A percentile compares a stretch with the other conserved stretches of the same genome.
These are phyloP conservation scores for Beauveria sp. DNA, from an alignment of 2,329 filamentous ascomycete species.

Conservation along the genomic window DNA sequence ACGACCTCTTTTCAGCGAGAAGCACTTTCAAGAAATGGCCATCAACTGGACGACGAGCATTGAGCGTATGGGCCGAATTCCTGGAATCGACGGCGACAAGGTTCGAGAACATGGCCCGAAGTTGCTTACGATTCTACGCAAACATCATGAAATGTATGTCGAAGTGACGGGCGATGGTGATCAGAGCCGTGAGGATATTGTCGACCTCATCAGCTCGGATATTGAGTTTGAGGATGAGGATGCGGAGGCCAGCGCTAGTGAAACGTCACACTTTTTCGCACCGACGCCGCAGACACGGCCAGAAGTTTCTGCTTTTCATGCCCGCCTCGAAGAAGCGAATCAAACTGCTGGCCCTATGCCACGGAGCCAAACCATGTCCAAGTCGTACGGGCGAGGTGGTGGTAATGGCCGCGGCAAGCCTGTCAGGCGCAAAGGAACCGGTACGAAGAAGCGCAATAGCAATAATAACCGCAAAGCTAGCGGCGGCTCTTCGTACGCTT, in stretches of 20 bases:
- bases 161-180: conserved; percentile 38
- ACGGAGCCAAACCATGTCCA: conserved; percentile 18
- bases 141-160: conserved; percentile 37
- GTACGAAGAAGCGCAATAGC: conserved; percentile 18
- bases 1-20: conserved; percentile 58
- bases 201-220: conserved; percentile 47
- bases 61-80: conserved; percentile 55
- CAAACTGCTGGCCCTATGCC: conserved; percentile 15
- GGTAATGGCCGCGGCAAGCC: conserved; percentile 15
- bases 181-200: conserved; percentile 31
- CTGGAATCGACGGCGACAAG: conserved; percentile 54
- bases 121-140: conserved; percentile 52
- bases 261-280: conserved; percentile 41
- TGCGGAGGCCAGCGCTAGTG: conserved; percentile 18
- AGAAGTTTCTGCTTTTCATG: conserved; percentile 28
- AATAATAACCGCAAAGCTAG: conserved; percentile 24
- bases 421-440: conserved; percentile 19
- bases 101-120: conserved; percentile 53
- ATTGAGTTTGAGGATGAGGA: conserved; percentile 30
- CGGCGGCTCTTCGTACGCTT: conserved; percentile 10
- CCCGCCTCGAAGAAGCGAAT: conserved; percentile 22
- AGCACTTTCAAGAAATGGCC: conserved; percentile 64
- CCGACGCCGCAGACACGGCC: conserved; percentile 14
- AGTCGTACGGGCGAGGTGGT: conserved; percentile 19
- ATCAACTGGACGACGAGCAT: conserved; percentile 57